phyloP scores from a whole-genome alignment of 169 alveolate genomes.

The Plasmodium sp. region DNA sequence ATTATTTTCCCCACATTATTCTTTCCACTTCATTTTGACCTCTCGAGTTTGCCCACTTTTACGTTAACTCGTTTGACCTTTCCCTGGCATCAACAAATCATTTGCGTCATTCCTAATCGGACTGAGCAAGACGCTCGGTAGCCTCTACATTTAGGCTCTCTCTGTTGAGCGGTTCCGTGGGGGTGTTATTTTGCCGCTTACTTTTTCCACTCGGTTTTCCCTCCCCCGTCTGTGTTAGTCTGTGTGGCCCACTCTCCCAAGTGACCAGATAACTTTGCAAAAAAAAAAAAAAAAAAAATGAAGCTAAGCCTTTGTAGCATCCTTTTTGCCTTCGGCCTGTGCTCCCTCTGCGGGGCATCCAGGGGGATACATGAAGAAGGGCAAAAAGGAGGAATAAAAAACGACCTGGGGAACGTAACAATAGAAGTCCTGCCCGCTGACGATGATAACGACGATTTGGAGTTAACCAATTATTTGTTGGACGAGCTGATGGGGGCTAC shows the following conservation, averaged over 20 bases:
- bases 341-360: not conserved
- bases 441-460: constrained; percentile 9
- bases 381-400: not conserved
- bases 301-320: constrained; percentile 5
- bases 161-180: not conserved
- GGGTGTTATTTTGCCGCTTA: not conserved
- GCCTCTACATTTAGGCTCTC: not conserved
- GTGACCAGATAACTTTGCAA: not conserved
- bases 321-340: not conserved
- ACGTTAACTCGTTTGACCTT: not conserved
- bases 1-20: too few species aligned
- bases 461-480: constrained; percentile 19
- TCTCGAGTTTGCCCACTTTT: not conserved
- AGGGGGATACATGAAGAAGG: not conserved
- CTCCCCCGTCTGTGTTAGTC: not conserved
- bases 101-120: not conserved
- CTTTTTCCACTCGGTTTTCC: not conserved
- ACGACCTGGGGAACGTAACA: constrained; percentile 9
- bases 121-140: not conserved
- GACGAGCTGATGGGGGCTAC: constrained; percentile 3
- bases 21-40: too few species aligned
- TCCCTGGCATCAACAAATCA: not conserved
- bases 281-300: constrained; percentile 19
- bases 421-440: constrained; percentile 65
- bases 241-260: not conserved